These are phyloP conservation scores for Lyophyllum semitale DNA, from an alignment of 768 basidiomycete genomes.

Conservation along the genomic window DNA sequence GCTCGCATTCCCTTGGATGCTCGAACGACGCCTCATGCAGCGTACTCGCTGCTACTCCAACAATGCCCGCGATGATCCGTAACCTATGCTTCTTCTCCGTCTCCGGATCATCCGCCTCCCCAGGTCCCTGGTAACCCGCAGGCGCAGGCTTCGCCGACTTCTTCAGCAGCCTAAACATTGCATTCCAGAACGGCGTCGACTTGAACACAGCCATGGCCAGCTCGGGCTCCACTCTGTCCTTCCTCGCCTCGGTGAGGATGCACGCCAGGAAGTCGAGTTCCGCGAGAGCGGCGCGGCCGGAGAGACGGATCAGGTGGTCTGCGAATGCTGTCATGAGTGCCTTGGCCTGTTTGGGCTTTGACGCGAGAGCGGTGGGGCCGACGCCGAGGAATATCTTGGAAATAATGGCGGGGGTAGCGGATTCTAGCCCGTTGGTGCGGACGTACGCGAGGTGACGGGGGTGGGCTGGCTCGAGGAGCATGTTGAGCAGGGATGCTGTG, in stretches of 20 bases:
- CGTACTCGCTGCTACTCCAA: background rate
- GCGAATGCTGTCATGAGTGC: constrained; percentile 4
- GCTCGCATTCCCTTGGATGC: constrained; percentile 6
- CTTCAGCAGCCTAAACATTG: constrained; percentile 9
- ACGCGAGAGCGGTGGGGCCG: background rate
- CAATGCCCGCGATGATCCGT: background rate
- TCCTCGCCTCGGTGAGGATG: background rate
- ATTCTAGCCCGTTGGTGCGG: background rate
- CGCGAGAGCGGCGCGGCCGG: background rate
- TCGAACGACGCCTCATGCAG: constrained; percentile 1
- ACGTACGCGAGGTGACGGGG: constrained; percentile 5
- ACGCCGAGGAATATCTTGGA: constrained; percentile 8
- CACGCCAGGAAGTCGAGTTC: constrained; percentile 3
- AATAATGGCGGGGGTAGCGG: background rate
- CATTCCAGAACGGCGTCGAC: constrained; percentile 9
- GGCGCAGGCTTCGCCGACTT: constrained; percentile 3
- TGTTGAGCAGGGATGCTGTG: background rate
- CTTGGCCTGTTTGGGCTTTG: constrained; percentile 4
- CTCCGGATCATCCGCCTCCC: background rate
- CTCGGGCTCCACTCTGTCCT: constrained; percentile 3
- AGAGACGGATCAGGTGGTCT: background rate
- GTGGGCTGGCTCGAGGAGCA: constrained; percentile 1
- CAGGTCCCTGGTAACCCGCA: background rate
- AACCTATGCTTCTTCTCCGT: background rate
- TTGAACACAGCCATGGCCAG: background rate